These are phyloP conservation scores for Saksenaea oblongispora DNA, from an alignment of 371 early-diverging fungal genomes.

Conservation along the genomic window DNA sequence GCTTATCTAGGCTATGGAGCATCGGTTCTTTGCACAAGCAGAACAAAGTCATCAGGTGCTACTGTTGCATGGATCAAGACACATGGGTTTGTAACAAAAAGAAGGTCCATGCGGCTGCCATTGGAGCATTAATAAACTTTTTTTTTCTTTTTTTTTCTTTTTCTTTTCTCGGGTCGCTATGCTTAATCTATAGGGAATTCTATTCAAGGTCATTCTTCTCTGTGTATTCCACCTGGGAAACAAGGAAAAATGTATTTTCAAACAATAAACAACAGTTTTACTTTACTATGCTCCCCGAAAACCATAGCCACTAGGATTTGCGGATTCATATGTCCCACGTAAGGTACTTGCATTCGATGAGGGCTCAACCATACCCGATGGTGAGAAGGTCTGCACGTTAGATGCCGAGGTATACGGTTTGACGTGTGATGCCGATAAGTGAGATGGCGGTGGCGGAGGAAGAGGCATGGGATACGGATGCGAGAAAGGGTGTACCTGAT, in stretches of 20 bases:
- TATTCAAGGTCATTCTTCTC: neutral
- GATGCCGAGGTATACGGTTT: conserved; percentile 26
- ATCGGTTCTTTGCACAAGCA: too few species aligned
- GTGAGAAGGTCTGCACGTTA: conserved; percentile 24
- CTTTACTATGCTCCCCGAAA: conserved; percentile 4
- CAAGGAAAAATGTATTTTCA: neutral
- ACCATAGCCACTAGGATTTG: neutral
- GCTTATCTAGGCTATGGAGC: too few species aligned
- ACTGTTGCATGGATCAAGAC: too few species aligned
- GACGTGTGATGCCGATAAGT: conserved; percentile 7
- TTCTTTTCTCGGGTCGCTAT: too few species aligned
- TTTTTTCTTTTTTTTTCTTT: too few species aligned
- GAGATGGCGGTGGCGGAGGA: neutral
- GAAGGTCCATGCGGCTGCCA: too few species aligned
- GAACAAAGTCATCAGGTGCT: too few species aligned
- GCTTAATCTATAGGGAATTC: neutral
- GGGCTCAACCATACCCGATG: conserved; percentile 34
- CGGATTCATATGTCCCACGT: conserved; percentile 1
- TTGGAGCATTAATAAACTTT: too few species aligned
- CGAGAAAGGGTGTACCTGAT: neutral
- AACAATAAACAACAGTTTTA: neutral
- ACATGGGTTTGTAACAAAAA: too few species aligned
- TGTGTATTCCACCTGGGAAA: conserved; percentile 8
- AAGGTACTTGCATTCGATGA: conserved; percentile 6
- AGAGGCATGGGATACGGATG: neutral